Percentiles rank a stretch among this genome's conserved stretches.
Conservation (phyloP, 768 basidiomycete genomes). For the Kondoa subrosea region DNA sequence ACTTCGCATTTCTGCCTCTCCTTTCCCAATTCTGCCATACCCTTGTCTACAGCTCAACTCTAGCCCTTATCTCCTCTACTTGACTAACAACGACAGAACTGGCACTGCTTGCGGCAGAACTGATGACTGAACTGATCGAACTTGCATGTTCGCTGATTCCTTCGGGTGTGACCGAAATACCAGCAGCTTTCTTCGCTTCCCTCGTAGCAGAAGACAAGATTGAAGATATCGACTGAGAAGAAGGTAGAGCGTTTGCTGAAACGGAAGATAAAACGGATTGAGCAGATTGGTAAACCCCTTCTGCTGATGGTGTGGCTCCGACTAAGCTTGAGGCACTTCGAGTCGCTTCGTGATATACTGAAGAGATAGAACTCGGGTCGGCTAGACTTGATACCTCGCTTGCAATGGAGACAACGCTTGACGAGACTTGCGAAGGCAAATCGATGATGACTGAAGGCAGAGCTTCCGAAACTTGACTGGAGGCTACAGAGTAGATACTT, state of each 20-base stretch:
- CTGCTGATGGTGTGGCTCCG: neutral
- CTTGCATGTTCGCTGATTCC: neutral
- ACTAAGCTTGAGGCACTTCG: neutral
- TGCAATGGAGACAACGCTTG: neutral
- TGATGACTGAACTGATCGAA: neutral
- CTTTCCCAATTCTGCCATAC: no score
- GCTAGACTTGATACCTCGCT: neutral
- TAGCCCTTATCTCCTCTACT: neutral
- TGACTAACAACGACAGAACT: neutral
- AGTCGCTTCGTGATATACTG: neutral
- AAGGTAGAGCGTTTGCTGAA: no score
- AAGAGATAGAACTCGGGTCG: neutral
- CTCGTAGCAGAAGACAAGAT: conserved; percentile 2
- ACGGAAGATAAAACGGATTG: neutral
- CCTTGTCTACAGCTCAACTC: neutral
- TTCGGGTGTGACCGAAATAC: neutral
- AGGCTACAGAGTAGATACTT: neutral
- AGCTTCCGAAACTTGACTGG: neutral
- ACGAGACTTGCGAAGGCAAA: neutral
- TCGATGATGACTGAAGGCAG: neutral
- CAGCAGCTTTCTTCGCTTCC: neutral
- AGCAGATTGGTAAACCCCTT: neutral
- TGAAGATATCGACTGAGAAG: neutral
- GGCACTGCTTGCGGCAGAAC: neutral
- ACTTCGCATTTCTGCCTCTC: no score